A percentile compares a stretch with the other conserved stretches of the same genome.
Evolutionary conservation across 345 rosid genomes (phyloP).

Genomic region (Eucalyptus curtisii): DNA sequence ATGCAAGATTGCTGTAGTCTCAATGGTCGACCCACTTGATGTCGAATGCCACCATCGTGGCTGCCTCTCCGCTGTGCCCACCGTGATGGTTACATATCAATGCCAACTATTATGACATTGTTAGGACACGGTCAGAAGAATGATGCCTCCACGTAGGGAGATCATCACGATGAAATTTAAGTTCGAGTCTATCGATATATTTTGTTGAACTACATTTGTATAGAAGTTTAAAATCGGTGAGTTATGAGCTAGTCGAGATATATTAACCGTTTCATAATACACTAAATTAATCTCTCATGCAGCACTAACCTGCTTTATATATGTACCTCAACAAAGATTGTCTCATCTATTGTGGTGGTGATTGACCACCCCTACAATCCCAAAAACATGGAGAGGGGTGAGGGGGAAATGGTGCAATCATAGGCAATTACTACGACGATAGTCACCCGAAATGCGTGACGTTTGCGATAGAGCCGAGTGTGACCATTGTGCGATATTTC

Average conservation of each 20-base stretch:
- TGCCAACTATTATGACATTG: neutral
- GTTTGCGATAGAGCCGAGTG: neutral
- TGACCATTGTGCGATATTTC: neutral
- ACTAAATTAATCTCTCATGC: neutral
- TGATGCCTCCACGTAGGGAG: neutral
- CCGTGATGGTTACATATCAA: neutral
- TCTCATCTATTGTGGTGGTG: neutral
- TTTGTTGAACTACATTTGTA: neutral
- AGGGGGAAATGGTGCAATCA: neutral
- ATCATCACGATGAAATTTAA: neutral
- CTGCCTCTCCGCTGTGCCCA: neutral
- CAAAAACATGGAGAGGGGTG: neutral
- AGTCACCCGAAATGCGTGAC: neutral
- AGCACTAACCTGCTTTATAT: neutral
- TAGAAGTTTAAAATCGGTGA: neutral
- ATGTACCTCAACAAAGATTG: neutral
- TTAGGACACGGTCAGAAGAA: neutral
- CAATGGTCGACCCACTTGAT: neutral
- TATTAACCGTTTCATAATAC: neutral
- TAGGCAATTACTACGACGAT: neutral
- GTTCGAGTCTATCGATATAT: neutral
- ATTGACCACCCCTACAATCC: neutral
- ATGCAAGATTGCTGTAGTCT: neutral
- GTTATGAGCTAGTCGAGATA: rapidly evolving
- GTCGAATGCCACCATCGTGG: neutral